Conservation (phyloP, 306 rosid genomes). For the Prosopis cineraria region DNA sequence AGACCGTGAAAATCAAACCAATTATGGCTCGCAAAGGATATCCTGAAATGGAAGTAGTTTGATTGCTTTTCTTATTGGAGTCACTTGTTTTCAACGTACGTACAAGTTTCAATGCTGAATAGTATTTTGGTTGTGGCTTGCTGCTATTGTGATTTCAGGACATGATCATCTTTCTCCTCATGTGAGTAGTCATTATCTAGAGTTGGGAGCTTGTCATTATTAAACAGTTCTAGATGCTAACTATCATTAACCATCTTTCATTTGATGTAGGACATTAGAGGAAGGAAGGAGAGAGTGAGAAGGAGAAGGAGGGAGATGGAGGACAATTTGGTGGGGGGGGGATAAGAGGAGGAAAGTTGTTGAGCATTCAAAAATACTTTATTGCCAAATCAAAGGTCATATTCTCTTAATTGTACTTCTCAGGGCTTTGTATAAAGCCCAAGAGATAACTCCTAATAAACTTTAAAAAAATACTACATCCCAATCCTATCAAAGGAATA, state of each 20-base stretch:
- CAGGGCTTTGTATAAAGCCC: neutral
- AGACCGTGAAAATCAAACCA: conserved; percentile 57
- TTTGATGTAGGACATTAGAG: neutral
- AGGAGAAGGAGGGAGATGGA: neutral
- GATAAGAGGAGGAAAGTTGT: neutral
- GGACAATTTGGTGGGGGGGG: neutral
- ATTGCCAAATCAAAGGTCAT: neutral
- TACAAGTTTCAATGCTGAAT: neutral
- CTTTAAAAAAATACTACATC: neutral
- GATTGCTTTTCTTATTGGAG: conserved; percentile 28
- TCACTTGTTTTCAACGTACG: neutral
- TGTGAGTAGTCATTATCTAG: neutral
- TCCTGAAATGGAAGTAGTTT: conserved; percentile 34
- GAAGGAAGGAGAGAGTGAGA: neutral
- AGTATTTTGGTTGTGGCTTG: conserved; percentile 10
- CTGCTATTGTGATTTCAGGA: conserved; percentile 2
- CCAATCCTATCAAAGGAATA: neutral
- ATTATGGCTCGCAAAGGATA: conserved; percentile 72
- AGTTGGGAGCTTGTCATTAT: neutral
- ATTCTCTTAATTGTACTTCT: neutral
- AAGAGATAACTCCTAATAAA: neutral
- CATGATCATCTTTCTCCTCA: neutral
- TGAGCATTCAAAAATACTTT: neutral
- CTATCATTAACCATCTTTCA: neutral
- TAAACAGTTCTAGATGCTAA: neutral